phyloP scores from a whole-genome alignment of 305 asterid genomes.

The Fraxinus latifolia region DNA sequence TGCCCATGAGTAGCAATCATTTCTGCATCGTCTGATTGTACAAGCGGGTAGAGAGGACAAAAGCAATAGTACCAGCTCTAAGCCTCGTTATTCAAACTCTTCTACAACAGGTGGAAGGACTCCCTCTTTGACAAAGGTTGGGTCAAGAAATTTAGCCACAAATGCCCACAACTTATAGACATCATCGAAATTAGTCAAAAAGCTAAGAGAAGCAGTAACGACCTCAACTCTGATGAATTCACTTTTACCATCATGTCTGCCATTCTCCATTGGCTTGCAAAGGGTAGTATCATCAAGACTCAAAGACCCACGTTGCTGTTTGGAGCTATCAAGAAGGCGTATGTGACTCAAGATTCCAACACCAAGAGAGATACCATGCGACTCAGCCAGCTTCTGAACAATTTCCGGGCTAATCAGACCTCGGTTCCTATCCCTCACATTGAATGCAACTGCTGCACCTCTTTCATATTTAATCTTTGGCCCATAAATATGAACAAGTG shows the following conservation, averaged over 20 bases:
- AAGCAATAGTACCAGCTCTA: slow-evolving; percentile 14
- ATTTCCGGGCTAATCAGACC: slow-evolving; percentile 82
- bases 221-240: slow-evolving; percentile 92
- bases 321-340: slow-evolving; percentile 61
- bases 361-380: slow-evolving; percentile 68
- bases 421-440: slow-evolving; percentile 67
- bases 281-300: slow-evolving; percentile 68
- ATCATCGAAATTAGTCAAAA: slow-evolving; percentile 75
- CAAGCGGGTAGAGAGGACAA: slow-evolving; percentile 8
- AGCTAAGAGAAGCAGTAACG: slow-evolving; percentile 91
- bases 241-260: slow-evolving; percentile 56
- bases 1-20: slow-evolving; percentile 15
- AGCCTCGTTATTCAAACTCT: slow-evolving; percentile 47
- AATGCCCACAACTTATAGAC: slow-evolving; percentile 90
- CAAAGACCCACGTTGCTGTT: slow-evolving; percentile 50
- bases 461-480: slow-evolving; percentile 92
- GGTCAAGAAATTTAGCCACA: slow-evolving; percentile 84
- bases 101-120: slow-evolving; percentile 64
- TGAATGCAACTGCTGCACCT: slow-evolving; percentile 95
- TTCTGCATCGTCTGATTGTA: slow-evolving; percentile 28
- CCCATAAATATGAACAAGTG: slow-evolving; percentile 82
- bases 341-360: slow-evolving; percentile 88
- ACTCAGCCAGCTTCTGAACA: slow-evolving; percentile 77
- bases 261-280: slow-evolving; percentile 88
- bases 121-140: slow-evolving; percentile 65